Percentiles rank a stretch among this genome's conserved stretches.
Evolutionary conservation across 2,329 filamentous ascomycete genomes (phyloP).

Genomic region (Hypoxylon sp.): DNA sequence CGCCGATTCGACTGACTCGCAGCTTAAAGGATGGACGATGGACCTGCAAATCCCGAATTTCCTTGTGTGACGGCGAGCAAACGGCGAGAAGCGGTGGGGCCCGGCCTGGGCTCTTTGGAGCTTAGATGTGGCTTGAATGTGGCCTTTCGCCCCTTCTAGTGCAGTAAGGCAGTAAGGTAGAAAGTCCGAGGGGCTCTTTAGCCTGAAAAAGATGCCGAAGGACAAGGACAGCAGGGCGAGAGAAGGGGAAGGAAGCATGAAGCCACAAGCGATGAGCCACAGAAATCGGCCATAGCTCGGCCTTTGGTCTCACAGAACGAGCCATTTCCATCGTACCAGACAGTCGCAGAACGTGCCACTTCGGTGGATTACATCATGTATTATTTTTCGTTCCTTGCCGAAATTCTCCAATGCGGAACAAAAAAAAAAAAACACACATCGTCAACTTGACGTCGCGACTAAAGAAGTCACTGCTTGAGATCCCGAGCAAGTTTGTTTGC

Average conservation of each 20-base stretch:
- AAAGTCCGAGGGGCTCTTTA: not conserved
- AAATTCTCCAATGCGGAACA: constrained; percentile 28
- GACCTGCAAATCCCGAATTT: constrained; percentile 29
- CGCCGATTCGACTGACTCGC: constrained; percentile 17
- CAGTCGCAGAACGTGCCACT: constrained; percentile 22
- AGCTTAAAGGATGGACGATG: not conserved
- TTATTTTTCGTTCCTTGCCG: constrained; percentile 24
- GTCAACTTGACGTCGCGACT: constrained; percentile 31
- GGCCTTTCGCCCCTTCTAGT: too few species aligned
- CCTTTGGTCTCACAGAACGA: constrained; percentile 13
- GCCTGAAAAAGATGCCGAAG: constrained; percentile 9
- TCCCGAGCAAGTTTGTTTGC: constrained; percentile 20
- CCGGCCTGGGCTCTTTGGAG: constrained; percentile 4
- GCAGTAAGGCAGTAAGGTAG: too few species aligned
- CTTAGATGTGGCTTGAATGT: constrained; percentile 29
- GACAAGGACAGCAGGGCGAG: not conserved
- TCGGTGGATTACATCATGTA: constrained; percentile 32
- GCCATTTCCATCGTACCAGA: constrained; percentile 29
- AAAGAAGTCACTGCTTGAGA: constrained; percentile 22
- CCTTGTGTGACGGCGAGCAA: constrained; percentile 24
- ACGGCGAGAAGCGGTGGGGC: constrained; percentile 34
- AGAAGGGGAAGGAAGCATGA: not conserved
- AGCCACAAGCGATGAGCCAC: constrained; percentile 27
- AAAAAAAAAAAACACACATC: constrained; percentile 7
- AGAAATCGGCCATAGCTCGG: constrained; percentile 32